Evolutionary conservation across 352 stramenopile genomes (phyloP), one percentile per base, ranked within the genome.

Genomic region (Pythium apleroticum): DNA sequence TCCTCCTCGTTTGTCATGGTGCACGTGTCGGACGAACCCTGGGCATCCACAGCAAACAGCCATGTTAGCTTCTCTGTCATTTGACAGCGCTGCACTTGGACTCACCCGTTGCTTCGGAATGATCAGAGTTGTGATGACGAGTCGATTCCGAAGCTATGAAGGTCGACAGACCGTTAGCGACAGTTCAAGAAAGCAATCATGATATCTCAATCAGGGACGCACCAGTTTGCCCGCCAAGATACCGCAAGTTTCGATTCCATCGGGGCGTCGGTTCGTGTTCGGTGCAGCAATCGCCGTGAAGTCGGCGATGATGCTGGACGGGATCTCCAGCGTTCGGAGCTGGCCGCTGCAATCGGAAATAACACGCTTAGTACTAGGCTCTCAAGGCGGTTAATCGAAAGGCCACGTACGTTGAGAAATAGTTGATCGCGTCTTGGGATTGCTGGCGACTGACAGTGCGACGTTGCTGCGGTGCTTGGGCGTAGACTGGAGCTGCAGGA

Each of bases 201-300:
- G n/a, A n/a, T n/a, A n/a, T 24, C 17, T 24, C 3, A 33, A 14
- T 50, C 5, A 15, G 17, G 17, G 28, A 63, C 75, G n/a, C 74
- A 93, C 83, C 69, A 95, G 57, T 46, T 88, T 76, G 12, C 86
- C 90, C 17, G 88, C 86, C 37, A 97, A 74, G 49, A 97, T 96
- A 14, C 90, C 90, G 66, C 90, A 97, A 4, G 90, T 97, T 66
- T 97, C 90, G 46, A 97, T 94, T 12, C 90, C 90, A 48, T 96
- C 81, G 20, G 86, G 87, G 25, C 63, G 72, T 50, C 65, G 65
- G 28, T 81, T 81, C 7, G 88, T 96, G 66, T 97, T 96, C 14
- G 82, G 76, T 8, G 81, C 76, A n/a, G 88, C 86, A 43, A 97
- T 76, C 12, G 76, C 60, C 12, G 83, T 91, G 55, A 97, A 97